phyloP scores from a whole-genome alignment of 1,284 basidiomycete genomes.

The Moesziomyces sp. region DNA sequence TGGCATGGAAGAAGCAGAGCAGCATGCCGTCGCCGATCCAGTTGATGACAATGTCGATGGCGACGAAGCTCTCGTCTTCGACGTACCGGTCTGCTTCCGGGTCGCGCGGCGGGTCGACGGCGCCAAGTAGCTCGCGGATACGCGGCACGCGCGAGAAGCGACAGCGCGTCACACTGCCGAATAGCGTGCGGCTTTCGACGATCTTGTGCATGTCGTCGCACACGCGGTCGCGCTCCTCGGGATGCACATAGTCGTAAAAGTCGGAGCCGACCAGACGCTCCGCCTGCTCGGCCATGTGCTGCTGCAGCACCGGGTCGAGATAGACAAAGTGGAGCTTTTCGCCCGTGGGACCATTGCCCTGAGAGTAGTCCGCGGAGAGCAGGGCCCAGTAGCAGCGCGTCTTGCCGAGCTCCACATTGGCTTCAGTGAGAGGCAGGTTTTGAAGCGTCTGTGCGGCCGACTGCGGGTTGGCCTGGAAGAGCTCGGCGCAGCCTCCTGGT shows the following conservation, averaged over 20 bases:
- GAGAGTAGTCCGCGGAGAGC: constrained; percentile 36
- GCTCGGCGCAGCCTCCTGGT: constrained; percentile 15
- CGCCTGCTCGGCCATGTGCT: constrained; percentile 80
- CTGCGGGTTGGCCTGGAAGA: constrained; percentile 2
- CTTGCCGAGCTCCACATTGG: constrained; percentile 35
- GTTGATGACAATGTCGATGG: constrained; percentile 91
- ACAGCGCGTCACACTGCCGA: constrained; percentile 89
- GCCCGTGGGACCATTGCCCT: constrained; percentile 21
- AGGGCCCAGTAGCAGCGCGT: constrained; percentile 56
- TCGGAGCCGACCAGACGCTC: constrained; percentile 78
- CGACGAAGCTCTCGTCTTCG: constrained; percentile 83
- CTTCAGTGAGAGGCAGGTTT: constrained; percentile 13
- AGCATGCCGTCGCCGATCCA: constrained; percentile 91
- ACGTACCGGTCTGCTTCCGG: constrained; percentile 77
- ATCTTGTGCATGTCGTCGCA: constrained; percentile 78
- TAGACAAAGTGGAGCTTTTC: constrained; percentile 82
- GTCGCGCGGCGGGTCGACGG: constrained; percentile 66
- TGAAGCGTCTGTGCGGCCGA: neutral
- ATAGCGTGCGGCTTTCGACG: constrained; percentile 80
- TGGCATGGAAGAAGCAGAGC: constrained; percentile 93
- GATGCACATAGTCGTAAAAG: constrained; percentile 87
- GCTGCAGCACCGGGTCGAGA: constrained; percentile 84
- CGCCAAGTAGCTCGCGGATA: constrained; percentile 70
- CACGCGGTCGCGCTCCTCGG: constrained; percentile 76
- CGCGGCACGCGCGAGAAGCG: constrained; percentile 70